Percentiles rank a stretch among this genome's conserved stretches.
Conservation (phyloP, 2,329 filamentous ascomycete genomes). For the Ilyonectria robusta region DNA sequence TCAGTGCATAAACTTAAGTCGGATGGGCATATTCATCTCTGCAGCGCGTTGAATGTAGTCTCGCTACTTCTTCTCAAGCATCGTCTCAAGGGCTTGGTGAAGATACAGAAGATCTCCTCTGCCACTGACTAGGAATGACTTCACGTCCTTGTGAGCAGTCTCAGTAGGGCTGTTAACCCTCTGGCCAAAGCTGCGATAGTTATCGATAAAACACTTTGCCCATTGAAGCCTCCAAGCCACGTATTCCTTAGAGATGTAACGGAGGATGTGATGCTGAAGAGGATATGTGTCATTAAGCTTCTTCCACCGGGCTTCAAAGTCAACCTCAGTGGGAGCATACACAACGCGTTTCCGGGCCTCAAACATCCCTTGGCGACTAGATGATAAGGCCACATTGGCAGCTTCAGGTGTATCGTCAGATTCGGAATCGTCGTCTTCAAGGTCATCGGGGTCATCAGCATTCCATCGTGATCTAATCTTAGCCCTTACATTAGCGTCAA, state of each 20-base stretch:
- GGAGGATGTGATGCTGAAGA: neutral
- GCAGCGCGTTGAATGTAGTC: neutral
- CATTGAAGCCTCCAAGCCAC: neutral
- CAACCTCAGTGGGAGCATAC: too few relatives aligned
- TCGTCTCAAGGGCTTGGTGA: too few relatives aligned
- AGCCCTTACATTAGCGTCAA: neutral
- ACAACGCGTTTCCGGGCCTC: too few relatives aligned
- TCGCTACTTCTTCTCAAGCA: neutral
- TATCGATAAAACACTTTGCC: too few relatives aligned
- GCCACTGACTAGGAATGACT: too few relatives aligned
- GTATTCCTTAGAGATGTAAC: neutral
- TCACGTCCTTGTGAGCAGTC: too few relatives aligned
- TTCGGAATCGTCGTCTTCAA: neutral
- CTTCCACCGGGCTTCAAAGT: too few relatives aligned
- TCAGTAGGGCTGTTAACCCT: too few relatives aligned
- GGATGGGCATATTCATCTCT: neutral
- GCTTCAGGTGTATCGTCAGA: neutral
- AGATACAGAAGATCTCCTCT: too few relatives aligned
- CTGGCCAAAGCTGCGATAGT: too few relatives aligned
- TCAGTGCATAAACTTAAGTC: neutral
- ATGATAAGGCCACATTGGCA: neutral
- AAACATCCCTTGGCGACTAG: too few relatives aligned
- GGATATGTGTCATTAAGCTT: too few relatives aligned
- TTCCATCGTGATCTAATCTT: neutral
- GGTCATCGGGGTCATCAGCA: neutral